Evolutionary conservation across 306 rosid genomes (phyloP), one percentile per base, ranked within the genome.

Genomic region (Castanopsis chinensis): DNA sequence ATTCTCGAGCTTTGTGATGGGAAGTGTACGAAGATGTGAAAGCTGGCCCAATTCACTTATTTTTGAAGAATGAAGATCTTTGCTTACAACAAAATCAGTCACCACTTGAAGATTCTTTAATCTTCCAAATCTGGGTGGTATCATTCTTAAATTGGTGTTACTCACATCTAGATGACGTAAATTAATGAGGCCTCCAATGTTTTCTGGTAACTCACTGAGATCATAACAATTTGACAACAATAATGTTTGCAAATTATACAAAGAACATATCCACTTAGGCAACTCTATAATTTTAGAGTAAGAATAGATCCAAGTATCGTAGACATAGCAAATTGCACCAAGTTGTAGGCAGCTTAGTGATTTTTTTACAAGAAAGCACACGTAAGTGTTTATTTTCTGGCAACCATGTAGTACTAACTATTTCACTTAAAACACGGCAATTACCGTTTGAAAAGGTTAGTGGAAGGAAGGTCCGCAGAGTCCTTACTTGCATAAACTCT

Each of bases 181-280:
- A 54, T 12, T n/a, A 41, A 20, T 23, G 13, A 43, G 49, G 49
- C 1, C 13, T 43, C 9, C 49, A 43, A 43, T 8, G 12, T 43
- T 10, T 10, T 1, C 12, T 43, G 51, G 51, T 17, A 78, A 17
- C 32, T 3, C n/a, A 6, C 9, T 43, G 1, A 82, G 55, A 1
- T 1, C 1, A 0, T 3, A 0, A n/a, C 71, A 74, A 7, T 0
- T 0, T 5, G 3, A 4, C 17, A 83, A 30, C 72, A 49, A 65
- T 19, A 83, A 4, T 4, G 79, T 82, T 5, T 58, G 86, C 11
- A 78, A 59, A 74, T 83, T 83, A 67, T 78, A 60, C 51, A 83
- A 53, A 3, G 53, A 51, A 28, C 83, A 2, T 3, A 69, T 18
- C 14, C 56, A 21, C 5, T 27, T n/a, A 0, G 79, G 83, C 43